Evolutionary conservation across 306 rosid genomes (phyloP).

Genomic region (Rosa lucieae): DNA sequence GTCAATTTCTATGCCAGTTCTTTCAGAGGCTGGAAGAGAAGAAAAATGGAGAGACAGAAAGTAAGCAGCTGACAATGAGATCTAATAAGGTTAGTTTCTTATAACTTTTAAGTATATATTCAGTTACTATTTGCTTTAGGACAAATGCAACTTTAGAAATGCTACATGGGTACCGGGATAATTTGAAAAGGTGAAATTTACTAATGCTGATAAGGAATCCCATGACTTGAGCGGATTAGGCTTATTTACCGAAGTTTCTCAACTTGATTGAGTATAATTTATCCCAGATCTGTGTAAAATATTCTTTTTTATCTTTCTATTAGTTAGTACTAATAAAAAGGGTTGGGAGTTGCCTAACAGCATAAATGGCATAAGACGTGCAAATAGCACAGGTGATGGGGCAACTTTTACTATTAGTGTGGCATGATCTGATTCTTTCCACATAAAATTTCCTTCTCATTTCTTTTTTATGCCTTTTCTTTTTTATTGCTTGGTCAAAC

Average conservation of each 20-base stretch:
- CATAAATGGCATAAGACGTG: not conserved
- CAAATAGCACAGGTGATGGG: conserved; percentile 1
- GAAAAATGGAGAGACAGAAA: conserved; percentile 50
- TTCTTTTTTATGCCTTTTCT: not conserved
- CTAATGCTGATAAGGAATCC: not conserved
- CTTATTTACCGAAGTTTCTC: not conserved
- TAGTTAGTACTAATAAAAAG: not conserved
- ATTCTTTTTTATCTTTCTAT: not conserved
- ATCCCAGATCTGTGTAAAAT: not conserved
- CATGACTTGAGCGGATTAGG: not conserved
- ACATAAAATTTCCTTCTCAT: not conserved
- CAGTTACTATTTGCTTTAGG: not conserved
- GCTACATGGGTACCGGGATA: not conserved
- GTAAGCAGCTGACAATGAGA: conserved; percentile 45
- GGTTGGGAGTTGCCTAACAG: not conserved
- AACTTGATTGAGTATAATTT: not conserved
- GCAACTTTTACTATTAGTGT: not conserved
- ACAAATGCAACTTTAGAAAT: not conserved
- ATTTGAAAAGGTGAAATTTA: not conserved
- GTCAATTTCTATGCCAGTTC: conserved; percentile 51
- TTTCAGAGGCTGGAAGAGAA: conserved; percentile 60
- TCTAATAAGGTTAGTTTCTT: conserved; percentile 48
- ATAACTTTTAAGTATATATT: not conserved
- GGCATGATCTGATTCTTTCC: conserved; percentile 2
- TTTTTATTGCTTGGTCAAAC: not conserved